A percentile compares a stretch with the other conserved stretches of the same genome.
Conservation (phyloP, 768 basidiomycete species). For the Leccinum barrowsii region DNA sequence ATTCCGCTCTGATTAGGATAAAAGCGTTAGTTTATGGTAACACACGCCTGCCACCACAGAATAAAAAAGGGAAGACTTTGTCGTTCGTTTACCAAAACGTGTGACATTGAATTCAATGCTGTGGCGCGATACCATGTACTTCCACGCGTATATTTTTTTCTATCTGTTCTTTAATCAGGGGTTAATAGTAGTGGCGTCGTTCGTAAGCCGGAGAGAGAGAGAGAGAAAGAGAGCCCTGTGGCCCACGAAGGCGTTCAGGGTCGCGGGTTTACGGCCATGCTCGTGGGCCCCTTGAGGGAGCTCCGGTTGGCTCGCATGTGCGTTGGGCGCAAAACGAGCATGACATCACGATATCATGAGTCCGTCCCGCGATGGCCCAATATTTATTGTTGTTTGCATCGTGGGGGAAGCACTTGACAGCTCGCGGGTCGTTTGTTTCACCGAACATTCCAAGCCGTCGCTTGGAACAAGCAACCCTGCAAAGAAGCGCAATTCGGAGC, state of each 20-base stretch:
- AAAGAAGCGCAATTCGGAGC: neutral
- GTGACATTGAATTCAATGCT: neutral
- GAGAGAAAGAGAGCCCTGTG: neutral
- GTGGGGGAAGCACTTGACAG: neutral
- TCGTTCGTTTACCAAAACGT: neutral
- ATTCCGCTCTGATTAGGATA: neutral
- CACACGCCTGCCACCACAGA: neutral
- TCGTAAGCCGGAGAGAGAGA: neutral
- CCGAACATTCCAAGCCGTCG: neutral
- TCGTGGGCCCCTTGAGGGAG: neutral
- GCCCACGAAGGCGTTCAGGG: constrained; percentile 6
- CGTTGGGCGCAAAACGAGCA: neutral
- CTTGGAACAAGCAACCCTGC: neutral
- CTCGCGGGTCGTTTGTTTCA: neutral
- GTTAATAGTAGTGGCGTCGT: neutral
- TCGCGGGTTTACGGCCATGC: constrained; percentile 4
- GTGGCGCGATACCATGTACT: neutral
- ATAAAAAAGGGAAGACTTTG: neutral
- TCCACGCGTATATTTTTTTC: neutral
- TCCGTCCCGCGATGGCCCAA: neutral
- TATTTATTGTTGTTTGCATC: neutral
- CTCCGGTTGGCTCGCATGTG: neutral
- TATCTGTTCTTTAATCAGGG: neutral
- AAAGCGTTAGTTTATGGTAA: neutral
- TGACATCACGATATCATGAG: neutral